Evolutionary conservation across 2,329 filamentous ascomycete genomes (phyloP).

Genomic region (Coniochaeta sp.): DNA sequence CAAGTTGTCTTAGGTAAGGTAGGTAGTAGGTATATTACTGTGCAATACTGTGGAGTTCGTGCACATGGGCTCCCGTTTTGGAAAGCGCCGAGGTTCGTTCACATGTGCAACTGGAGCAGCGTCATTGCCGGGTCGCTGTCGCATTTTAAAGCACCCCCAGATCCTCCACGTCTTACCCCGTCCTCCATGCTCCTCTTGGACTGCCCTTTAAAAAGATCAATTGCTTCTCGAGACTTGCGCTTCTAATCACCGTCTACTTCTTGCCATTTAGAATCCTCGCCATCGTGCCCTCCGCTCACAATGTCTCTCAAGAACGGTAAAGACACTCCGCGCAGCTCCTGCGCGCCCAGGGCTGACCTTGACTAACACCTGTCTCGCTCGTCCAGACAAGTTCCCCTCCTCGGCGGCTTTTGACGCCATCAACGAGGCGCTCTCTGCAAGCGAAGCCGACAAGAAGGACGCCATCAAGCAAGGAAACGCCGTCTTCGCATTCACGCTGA

Average conservation of each 20-base stretch:
- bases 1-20: no score
- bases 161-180: background rate
- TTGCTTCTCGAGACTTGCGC: background rate
- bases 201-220: background rate
- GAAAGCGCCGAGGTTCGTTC: slow-evolving; percentile 3
- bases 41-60: background rate
- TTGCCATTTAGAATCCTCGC: background rate
- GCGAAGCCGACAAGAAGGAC: slow-evolving; percentile 66
- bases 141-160: background rate
- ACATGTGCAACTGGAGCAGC: slow-evolving; percentile 3
- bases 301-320: slow-evolving; percentile 72
- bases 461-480: slow-evolving; percentile 84
- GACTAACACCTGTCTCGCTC: background rate
- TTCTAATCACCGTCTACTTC: background rate
- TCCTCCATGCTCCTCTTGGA: background rate
- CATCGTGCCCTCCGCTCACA: slow-evolving; percentile 19
- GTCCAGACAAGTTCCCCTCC: slow-evolving; percentile 72
- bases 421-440: slow-evolving; percentile 61
- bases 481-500: slow-evolving; percentile 85
- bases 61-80: background rate
- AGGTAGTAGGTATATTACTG: no score
- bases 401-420: slow-evolving; percentile 90
- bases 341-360: background rate
- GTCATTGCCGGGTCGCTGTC: background rate
- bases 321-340: slow-evolving; percentile 14